Evolutionary conservation across 129 eudicot genomes (phyloP).

Genomic region (Gnaphalium uliginosum): DNA sequence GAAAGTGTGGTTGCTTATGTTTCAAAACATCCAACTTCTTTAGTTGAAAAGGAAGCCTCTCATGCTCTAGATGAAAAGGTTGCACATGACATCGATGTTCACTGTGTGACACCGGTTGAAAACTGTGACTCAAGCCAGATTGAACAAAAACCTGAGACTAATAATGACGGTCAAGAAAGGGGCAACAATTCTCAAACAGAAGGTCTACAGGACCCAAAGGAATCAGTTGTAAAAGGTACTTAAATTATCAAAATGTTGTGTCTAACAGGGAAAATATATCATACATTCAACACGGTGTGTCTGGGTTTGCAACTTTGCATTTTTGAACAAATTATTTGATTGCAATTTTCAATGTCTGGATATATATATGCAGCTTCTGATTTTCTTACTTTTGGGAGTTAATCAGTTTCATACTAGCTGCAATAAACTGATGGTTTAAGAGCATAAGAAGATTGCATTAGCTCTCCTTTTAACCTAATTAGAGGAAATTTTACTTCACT

Average conservation of each 20-base stretch:
- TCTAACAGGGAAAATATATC: background rate
- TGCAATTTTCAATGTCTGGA: background rate
- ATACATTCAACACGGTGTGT: background rate
- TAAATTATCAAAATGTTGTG: background rate
- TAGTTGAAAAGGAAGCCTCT: conserved; percentile 33
- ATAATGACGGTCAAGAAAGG: conserved; percentile 27
- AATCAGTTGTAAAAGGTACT: conserved; percentile 22
- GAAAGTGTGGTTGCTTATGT: conserved; percentile 30
- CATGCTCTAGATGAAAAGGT: conserved; percentile 25
- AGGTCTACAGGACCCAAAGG: conserved; percentile 26
- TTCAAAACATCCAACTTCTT: conserved; percentile 27
- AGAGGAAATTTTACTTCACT: background rate
- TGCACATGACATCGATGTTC: conserved; percentile 25
- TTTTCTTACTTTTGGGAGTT: background rate
- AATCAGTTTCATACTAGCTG: background rate
- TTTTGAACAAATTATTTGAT: background rate
- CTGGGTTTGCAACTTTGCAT: background rate
- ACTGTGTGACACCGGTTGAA: conserved; percentile 24
- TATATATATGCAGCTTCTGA: background rate
- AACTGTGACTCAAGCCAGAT: conserved; percentile 29
- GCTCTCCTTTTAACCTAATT: background rate
- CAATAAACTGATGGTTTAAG: background rate
- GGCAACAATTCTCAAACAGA: conserved; percentile 35
- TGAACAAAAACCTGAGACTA: conserved; percentile 26
- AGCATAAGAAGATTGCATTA: background rate